phyloP scores from a whole-genome alignment of 116 monocot species.

The Zostera marina region DNA sequence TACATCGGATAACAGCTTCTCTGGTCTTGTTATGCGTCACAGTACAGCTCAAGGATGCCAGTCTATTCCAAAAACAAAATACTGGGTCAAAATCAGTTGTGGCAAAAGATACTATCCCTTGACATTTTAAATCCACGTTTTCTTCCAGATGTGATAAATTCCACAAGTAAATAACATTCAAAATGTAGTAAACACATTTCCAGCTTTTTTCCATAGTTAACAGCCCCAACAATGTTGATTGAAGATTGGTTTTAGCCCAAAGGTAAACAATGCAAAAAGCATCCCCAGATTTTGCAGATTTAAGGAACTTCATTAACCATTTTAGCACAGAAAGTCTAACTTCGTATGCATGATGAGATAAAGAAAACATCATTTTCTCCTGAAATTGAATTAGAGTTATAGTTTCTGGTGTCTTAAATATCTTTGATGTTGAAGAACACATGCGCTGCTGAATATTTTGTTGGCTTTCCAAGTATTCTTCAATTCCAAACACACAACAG shows the following conservation, averaged over 20 bases:
- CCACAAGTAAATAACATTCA: conserved; percentile 84
- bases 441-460: conserved; percentile 3
- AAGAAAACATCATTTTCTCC: conserved; percentile 37
- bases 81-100: conserved; percentile 20
- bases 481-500: conserved; percentile 30
- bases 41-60: conserved; percentile 35
- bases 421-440: conserved; percentile 9
- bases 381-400: conserved; percentile 7
- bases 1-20: conserved; percentile 65
- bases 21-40: conserved; percentile 44
- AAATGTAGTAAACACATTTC: conserved; percentile 71
- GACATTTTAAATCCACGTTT: background rate
- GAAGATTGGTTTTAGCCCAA: conserved; percentile 59
- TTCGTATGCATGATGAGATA: conserved; percentile 62
- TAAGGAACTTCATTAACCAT: conserved; percentile 42
- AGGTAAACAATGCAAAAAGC: conserved; percentile 8
- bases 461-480: conserved; percentile 11
- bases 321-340: conserved; percentile 68
- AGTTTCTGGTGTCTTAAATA: conserved; percentile 10
- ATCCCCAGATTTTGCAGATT: conserved; percentile 10
- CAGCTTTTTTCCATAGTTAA: conserved; percentile 50
- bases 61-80: conserved; percentile 62
- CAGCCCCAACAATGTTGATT: conserved; percentile 24
- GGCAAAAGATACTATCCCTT: conserved; percentile 1
- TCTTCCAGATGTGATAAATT: conserved; percentile 26